phyloP scores from a whole-genome alignment of 495 filamentous ascomycete genomes.

The Aspergillus affinis region DNA sequence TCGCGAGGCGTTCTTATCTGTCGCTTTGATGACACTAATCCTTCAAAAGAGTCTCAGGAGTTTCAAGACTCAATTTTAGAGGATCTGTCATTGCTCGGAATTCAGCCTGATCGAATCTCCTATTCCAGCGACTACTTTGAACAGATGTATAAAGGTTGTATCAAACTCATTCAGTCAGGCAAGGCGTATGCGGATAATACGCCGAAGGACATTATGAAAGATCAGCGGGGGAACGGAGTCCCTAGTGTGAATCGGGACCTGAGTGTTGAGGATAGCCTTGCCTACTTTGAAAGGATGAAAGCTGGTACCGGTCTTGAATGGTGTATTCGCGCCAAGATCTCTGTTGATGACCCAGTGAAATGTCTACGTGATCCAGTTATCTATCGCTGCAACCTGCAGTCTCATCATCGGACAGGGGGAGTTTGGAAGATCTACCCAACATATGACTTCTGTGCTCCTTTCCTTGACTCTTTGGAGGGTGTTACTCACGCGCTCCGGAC shows the following conservation, averaged over 20 bases:
- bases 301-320: constrained; percentile 65
- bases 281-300: constrained; percentile 77
- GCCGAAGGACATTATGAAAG: constrained; percentile 67
- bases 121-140: constrained; percentile 82
- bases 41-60: constrained; percentile 78
- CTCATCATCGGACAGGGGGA: constrained; percentile 76
- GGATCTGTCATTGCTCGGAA: constrained; percentile 71
- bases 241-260: constrained; percentile 65
- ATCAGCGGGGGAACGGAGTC: constrained; percentile 68
- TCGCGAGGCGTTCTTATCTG: constrained; percentile 49
- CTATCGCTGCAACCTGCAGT: constrained; percentile 66
- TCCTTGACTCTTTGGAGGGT: constrained; percentile 78
- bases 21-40: constrained; percentile 82
- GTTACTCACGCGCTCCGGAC: constrained; percentile 85
- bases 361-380: constrained; percentile 80
- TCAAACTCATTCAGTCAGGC: constrained; percentile 69
- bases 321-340: constrained; percentile 78
- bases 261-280: constrained; percentile 65
- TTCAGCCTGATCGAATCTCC: constrained; percentile 66
- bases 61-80: constrained; percentile 77
- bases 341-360: constrained; percentile 69
- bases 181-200: constrained; percentile 81
- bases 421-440: constrained; percentile 87
- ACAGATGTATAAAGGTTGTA: constrained; percentile 67
- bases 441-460: constrained; percentile 82